Conservation (phyloP, 768 basidiomycete species). For the Termitomyces sp. region DNA sequence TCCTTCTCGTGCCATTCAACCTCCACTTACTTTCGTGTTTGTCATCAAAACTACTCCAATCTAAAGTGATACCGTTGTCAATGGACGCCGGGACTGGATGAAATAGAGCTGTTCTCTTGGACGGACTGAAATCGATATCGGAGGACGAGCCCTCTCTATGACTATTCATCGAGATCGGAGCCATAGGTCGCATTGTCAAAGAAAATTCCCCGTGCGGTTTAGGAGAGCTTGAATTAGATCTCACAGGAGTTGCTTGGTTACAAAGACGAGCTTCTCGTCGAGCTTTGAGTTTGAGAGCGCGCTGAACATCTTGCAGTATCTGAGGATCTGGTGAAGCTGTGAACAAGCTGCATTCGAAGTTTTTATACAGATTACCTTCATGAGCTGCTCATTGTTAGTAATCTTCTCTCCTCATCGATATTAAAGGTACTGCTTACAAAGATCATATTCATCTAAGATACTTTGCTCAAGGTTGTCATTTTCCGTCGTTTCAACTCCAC, state of each 20-base stretch:
- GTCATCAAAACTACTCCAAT: slow-evolving; percentile 66
- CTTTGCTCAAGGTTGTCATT: slow-evolving; percentile 7
- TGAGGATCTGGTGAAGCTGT: slow-evolving; percentile 51
- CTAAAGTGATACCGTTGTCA: slow-evolving; percentile 64
- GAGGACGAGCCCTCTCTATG: slow-evolving; percentile 24
- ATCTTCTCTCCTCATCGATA: not conserved
- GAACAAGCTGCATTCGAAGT: not conserved
- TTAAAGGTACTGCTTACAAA: slow-evolving; percentile 44
- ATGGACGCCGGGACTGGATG: slow-evolving; percentile 69
- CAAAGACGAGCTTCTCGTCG: slow-evolving; percentile 62
- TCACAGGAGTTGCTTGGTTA: slow-evolving; percentile 17
- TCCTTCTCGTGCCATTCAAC: slow-evolving; percentile 51
- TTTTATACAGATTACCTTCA: slow-evolving; percentile 50
- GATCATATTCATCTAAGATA: slow-evolving; percentile 69
- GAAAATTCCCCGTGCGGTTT: slow-evolving; percentile 19
- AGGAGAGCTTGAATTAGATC: slow-evolving; percentile 11
- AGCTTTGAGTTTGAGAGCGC: slow-evolving; percentile 67
- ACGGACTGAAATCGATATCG: slow-evolving; percentile 70
- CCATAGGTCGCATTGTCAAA: slow-evolving; percentile 24
- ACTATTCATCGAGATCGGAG: slow-evolving; percentile 21
- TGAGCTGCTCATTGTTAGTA: slow-evolving; percentile 42
- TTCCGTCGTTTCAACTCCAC: slow-evolving; percentile 2
- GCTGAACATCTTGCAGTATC: slow-evolving; percentile 76
- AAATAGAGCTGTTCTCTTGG: slow-evolving; percentile 34
- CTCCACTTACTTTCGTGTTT: slow-evolving; percentile 57